phyloP scores from a whole-genome alignment of 495 filamentous ascomycete species.

The Neurospora sp. region DNA sequence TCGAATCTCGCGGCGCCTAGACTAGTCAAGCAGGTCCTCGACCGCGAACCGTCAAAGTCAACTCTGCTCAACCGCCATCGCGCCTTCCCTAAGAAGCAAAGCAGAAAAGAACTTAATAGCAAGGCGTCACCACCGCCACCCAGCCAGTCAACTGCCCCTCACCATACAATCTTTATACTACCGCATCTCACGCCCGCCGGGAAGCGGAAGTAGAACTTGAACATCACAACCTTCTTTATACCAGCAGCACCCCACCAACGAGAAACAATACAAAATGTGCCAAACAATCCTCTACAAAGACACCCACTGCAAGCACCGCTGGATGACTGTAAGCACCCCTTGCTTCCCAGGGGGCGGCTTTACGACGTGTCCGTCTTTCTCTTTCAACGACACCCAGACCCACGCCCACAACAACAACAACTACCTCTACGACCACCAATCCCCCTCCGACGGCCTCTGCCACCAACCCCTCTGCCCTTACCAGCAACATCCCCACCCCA shows the following conservation, averaged over 20 bases:
- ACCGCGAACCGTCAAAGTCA: background rate
- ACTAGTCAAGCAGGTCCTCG: background rate
- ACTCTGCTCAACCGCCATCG: background rate
- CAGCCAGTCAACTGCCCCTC: background rate
- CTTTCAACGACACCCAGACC: constrained; percentile 10
- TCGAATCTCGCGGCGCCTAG: background rate
- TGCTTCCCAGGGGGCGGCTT: constrained; percentile 30
- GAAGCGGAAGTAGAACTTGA: background rate
- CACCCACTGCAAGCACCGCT: constrained; percentile 28
- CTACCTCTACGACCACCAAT: background rate
- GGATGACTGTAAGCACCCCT: no score
- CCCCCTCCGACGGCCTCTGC: background rate
- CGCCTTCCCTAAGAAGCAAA: background rate
- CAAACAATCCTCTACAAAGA: constrained; percentile 23
- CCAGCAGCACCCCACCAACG: background rate
- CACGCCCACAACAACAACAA: no score
- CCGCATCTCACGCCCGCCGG: background rate
- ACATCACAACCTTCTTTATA: background rate
- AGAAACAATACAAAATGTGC: constrained; percentile 15
- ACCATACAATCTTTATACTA: background rate
- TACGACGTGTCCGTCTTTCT: constrained; percentile 22
- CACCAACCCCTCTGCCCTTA: background rate
- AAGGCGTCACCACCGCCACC: background rate
- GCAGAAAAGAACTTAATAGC: background rate
- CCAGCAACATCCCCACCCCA: background rate